Percentiles rank a stretch among this genome's conserved stretches.
Conservation (phyloP, 495 filamentous ascomycete genomes). For the Lentithecium fluviatile region DNA sequence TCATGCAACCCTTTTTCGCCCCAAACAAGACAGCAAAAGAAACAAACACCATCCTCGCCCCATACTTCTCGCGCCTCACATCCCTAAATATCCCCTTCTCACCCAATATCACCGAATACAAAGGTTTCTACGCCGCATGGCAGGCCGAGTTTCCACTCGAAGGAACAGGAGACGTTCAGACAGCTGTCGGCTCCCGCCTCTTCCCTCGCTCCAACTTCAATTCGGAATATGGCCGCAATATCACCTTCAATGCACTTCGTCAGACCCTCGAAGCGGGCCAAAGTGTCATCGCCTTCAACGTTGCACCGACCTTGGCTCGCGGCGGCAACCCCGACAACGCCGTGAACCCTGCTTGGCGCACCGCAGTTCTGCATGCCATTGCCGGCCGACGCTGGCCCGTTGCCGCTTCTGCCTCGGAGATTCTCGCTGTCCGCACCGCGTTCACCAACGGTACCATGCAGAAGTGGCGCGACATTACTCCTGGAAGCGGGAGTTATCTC, state of each 20-base stretch:
- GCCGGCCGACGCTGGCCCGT: slow-evolving; percentile 3
- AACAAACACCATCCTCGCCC: slow-evolving; percentile 1
- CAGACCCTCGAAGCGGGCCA: slow-evolving; percentile 20
- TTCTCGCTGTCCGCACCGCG: slow-evolving; percentile 3
- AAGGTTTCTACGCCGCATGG: slow-evolving; percentile 31
- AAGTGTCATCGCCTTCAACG: slow-evolving; percentile 21
- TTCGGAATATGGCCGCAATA: slow-evolving; percentile 20
- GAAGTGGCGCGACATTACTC: slow-evolving; percentile 26
- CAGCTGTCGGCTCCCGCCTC: slow-evolving; percentile 25
- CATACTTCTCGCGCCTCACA: slow-evolving; percentile 15
- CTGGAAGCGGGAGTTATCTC: slow-evolving; percentile 24
- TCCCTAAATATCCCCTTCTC: slow-evolving; percentile 26
- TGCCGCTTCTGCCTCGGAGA: background rate
- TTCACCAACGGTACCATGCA: slow-evolving; percentile 27
- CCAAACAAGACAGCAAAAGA: slow-evolving; percentile 22
- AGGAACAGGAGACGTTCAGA: slow-evolving; percentile 13
- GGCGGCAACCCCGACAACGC: slow-evolving; percentile 28
- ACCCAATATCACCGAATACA: slow-evolving; percentile 30
- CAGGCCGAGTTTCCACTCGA: slow-evolving; percentile 29
- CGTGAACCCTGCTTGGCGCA: slow-evolving; percentile 36
- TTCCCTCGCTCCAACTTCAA: slow-evolving; percentile 29
- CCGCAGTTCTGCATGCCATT: slow-evolving; percentile 25
- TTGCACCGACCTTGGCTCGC: slow-evolving; percentile 25
- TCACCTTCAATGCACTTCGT: slow-evolving; percentile 20
- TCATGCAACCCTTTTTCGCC: slow-evolving; percentile 23